Percentiles rank a stretch among this genome's conserved stretches.
phyloP scores from a whole-genome alignment of 805 yeast genomes.

The Zygoascus bituminiphila region DNA sequence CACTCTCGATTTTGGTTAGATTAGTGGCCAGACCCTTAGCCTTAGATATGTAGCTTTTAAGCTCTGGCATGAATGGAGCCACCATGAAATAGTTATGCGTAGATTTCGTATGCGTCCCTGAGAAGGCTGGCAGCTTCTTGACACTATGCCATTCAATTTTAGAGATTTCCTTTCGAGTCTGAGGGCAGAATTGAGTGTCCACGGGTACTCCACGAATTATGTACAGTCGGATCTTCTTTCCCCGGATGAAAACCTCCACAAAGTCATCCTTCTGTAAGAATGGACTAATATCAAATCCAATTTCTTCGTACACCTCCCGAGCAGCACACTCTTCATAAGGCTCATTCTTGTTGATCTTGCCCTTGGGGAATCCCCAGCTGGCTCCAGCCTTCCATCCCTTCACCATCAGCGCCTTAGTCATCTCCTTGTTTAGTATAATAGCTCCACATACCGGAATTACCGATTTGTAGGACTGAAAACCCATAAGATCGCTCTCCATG shows the following conservation, averaged over 20 bases:
- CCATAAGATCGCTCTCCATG: slow-evolving; percentile 53
- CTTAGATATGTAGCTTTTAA: slow-evolving; percentile 26
- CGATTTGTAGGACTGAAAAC: slow-evolving; percentile 78
- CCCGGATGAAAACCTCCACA: slow-evolving; percentile 71
- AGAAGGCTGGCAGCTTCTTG: slow-evolving; percentile 25
- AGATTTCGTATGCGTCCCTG: slow-evolving; percentile 9
- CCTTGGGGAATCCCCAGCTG: slow-evolving; percentile 96
- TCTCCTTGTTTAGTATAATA: slow-evolving; percentile 64
- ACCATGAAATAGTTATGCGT: slow-evolving; percentile 26
- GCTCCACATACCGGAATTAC: slow-evolving; percentile 96
- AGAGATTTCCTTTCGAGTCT: slow-evolving; percentile 75
- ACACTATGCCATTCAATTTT: slow-evolving; percentile 62
- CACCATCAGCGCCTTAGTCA: slow-evolving; percentile 68
- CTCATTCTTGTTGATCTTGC: slow-evolving; percentile 92
- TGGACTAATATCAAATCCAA: slow-evolving; percentile 75
- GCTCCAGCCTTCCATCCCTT: slow-evolving; percentile 68
- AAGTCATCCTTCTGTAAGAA: slow-evolving; percentile 61
- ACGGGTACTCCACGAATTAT: slow-evolving; percentile 73
- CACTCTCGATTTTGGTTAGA: slow-evolving; percentile 22
- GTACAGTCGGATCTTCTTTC: slow-evolving; percentile 80
- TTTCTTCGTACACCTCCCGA: slow-evolving; percentile 89
- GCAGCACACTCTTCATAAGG: slow-evolving; percentile 81
- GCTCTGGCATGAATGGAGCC: slow-evolving; percentile 30
- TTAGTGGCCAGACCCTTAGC: slow-evolving; percentile 24
- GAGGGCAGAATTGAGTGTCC: slow-evolving; percentile 64